Percentiles rank a stretch among this genome's conserved stretches.
Conservation (phyloP, 441 rosid genomes). For the Lepidium campestre region DNA sequence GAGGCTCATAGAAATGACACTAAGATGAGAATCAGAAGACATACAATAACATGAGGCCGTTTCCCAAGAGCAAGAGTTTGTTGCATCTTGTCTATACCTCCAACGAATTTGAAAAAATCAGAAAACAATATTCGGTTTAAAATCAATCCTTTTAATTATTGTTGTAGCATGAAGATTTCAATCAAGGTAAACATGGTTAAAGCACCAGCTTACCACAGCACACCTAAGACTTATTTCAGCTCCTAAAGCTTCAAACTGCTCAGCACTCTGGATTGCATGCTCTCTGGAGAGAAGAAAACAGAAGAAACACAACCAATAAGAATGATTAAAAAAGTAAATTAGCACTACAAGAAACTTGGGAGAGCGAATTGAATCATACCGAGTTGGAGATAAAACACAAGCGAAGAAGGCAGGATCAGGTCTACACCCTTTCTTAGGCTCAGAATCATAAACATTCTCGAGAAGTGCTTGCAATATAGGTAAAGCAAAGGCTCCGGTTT, state of each 20-base stretch:
- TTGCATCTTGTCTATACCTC: constrained; percentile 86
- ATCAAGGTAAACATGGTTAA: background rate
- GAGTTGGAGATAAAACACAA: constrained; percentile 87
- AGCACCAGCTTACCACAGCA: constrained; percentile 63
- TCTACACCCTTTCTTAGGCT: constrained; percentile 39
- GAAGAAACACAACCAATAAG: background rate
- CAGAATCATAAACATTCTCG: constrained; percentile 45
- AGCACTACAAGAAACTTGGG: background rate
- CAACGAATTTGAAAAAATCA: constrained; percentile 60
- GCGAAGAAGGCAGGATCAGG: constrained; percentile 80
- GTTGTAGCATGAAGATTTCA: background rate
- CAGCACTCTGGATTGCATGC: constrained; percentile 89
- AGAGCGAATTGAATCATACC: constrained; percentile 31
- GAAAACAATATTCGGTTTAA: background rate
- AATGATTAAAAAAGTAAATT: background rate
- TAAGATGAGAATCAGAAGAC: background rate
- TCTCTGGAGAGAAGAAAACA: constrained; percentile 43
- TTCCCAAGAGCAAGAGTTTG: constrained; percentile 72
- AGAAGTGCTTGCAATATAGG: constrained; percentile 83
- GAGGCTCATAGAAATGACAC: background rate
- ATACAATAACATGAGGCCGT: constrained; percentile 72
- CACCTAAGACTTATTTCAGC: constrained; percentile 62
- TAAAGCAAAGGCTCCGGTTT: constrained; percentile 93
- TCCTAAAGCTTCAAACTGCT: constrained; percentile 91
- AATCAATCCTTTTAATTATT: background rate